A percentile compares a stretch with the other conserved stretches of the same genome.
Conservation (phyloP, 1,139 yeast genomes). For the Yamadazyma jaroonii region DNA sequence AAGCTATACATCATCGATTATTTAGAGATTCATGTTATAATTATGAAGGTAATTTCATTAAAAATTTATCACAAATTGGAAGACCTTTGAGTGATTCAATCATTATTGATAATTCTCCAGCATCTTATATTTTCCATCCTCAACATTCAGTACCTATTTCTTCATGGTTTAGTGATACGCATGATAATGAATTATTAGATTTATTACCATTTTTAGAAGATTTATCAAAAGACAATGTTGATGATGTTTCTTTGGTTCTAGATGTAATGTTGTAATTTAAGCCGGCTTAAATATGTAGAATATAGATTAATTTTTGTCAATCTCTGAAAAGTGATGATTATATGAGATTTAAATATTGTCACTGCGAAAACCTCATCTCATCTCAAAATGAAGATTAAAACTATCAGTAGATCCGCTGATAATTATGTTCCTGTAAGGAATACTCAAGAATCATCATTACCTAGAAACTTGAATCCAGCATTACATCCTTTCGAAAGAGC, state of each 20-base stretch:
- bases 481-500: conserved; percentile 97
- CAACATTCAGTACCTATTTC: conserved; percentile 98
- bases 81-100: conserved; percentile 83
- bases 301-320: neutral
- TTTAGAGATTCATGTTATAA: conserved; percentile 72
- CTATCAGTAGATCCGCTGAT: conserved; percentile 87
- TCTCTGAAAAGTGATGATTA: too few species aligned
- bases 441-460: conserved; percentile 82
- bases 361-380: conserved; percentile 3
- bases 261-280: conserved; percentile 48
- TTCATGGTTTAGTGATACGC: conserved; percentile 97
- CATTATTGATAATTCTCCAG: conserved; percentile 95
- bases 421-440: conserved; percentile 88
- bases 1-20: conserved; percentile 82
- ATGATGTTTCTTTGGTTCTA: conserved; percentile 79
- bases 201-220: conserved; percentile 90
- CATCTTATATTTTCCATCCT: conserved; percentile 94
- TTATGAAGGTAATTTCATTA: conserved; percentile 88
- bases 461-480: conserved; percentile 90
- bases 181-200: conserved; percentile 91
- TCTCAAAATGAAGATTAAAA: conserved; percentile 32
- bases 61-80: conserved; percentile 90
- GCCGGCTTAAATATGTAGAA: conserved; percentile 14
- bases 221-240: conserved; percentile 63
- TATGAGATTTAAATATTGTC: neutral